A percentile compares a stretch with the other conserved stretches of the same genome.
Conservation (phyloP, 75 land plant genomes). For the Sequoia sempervirens region DNA sequence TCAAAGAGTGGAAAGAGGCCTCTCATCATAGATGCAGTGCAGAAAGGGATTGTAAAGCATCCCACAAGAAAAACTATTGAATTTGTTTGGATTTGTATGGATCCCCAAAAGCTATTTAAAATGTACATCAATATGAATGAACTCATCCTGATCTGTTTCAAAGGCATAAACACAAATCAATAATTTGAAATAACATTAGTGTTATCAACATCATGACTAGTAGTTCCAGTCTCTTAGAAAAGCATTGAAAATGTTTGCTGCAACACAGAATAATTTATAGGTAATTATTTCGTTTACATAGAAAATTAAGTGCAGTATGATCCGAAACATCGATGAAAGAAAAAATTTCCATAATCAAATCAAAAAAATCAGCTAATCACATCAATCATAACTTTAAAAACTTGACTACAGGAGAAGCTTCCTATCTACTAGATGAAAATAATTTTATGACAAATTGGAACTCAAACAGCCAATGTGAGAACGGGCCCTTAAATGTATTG, state of each 20-base stretch:
- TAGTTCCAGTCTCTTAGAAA: not conserved
- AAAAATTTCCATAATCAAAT: too few species aligned
- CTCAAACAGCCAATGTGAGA: not conserved
- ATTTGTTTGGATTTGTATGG: not conserved
- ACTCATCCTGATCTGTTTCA: not conserved
- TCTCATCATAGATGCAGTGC: not conserved
- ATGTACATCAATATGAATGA: not conserved
- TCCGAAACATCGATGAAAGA: too few species aligned
- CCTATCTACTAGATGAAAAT: not conserved
- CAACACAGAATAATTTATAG: too few species aligned
- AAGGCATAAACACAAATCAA: not conserved
- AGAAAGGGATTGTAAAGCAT: not conserved
- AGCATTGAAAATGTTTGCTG: not conserved
- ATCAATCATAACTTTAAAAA: not conserved
- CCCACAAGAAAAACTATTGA: not conserved
- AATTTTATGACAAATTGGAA: not conserved
- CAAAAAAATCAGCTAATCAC: not conserved
- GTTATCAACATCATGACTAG: not conserved
- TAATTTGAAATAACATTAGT: not conserved
- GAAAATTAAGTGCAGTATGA: not conserved
- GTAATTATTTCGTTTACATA: too few species aligned
- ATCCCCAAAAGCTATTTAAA: not conserved
- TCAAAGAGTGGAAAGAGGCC: not conserved
- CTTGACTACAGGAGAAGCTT: not conserved
- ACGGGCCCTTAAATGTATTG: not conserved